Percentiles rank a stretch among this genome's conserved stretches.
phyloP scores from a whole-genome alignment of 148 eudicot genomes.

The Arbutus unedo region DNA sequence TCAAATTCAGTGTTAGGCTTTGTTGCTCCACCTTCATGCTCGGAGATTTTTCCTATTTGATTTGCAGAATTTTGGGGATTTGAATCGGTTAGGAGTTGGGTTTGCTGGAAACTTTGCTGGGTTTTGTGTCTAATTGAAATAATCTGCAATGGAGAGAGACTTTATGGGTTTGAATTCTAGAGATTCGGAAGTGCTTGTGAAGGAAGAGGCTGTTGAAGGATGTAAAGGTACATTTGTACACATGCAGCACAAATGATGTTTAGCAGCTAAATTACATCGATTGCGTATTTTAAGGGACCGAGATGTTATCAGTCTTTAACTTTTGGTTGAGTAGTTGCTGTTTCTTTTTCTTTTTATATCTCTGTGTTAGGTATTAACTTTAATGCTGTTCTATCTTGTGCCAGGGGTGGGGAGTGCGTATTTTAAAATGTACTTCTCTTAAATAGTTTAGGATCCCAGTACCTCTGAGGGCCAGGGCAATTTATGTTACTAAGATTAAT shows the following conservation, averaged over 20 bases:
- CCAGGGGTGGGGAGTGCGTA: not conserved
- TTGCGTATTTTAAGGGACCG: not conserved
- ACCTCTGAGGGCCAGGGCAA: not conserved
- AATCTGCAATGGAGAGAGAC: conserved; percentile 37
- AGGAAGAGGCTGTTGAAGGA: conserved; percentile 30
- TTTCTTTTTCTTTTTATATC: not conserved
- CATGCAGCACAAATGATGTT: not conserved
- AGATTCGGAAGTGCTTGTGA: conserved; percentile 21
- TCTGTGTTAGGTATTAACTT: not conserved
- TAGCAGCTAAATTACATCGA: not conserved
- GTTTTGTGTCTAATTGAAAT: conserved; percentile 6
- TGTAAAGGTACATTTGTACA: conserved; percentile 15
- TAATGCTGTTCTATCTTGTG: not conserved
- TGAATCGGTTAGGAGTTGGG: not conserved
- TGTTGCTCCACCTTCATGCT: not conserved
- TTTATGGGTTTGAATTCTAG: conserved; percentile 35
- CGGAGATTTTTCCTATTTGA: not conserved
- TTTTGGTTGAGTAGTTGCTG: not conserved
- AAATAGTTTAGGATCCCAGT: not conserved
- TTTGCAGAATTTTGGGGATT: not conserved
- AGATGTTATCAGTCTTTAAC: not conserved
- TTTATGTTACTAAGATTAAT: not conserved
- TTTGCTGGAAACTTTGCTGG: not conserved
- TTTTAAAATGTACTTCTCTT: not conserved
- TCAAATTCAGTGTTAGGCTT: conserved; percentile 10